phyloP scores from a whole-genome alignment of 768 basidiomycete genomes.

The Mycena kentingensis region DNA sequence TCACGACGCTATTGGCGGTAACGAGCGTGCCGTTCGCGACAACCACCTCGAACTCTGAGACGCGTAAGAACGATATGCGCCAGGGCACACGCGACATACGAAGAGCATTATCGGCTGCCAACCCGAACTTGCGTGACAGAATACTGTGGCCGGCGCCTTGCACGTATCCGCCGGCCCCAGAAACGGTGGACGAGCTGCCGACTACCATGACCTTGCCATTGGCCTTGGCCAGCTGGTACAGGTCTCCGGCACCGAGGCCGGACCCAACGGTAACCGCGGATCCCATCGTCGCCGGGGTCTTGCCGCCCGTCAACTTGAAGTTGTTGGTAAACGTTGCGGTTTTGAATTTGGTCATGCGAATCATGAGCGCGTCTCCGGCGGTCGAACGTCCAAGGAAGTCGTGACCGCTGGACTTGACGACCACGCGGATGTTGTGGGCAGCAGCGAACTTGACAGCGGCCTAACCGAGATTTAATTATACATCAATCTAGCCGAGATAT shows the following conservation, averaged over 20 bases:
- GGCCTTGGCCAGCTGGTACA: constrained; percentile 26
- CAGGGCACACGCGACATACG: constrained; percentile 7
- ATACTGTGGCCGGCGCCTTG: constrained; percentile 38
- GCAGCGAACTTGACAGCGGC: constrained; percentile 33
- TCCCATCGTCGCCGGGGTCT: constrained; percentile 30
- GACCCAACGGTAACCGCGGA: constrained; percentile 31
- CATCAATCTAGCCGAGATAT: too few species aligned
- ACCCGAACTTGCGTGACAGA: constrained; percentile 28
- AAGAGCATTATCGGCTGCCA: constrained; percentile 28
- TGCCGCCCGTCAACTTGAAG: constrained; percentile 14
- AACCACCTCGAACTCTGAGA: constrained; percentile 7
- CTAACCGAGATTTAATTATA: too few species aligned
- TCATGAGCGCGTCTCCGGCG: constrained; percentile 32
- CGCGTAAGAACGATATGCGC: background rate
- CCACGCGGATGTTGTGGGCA: constrained; percentile 32
- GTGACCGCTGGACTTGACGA: constrained; percentile 36
- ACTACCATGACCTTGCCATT: constrained; percentile 30
- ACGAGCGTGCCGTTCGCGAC: constrained; percentile 7
- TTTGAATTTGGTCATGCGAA: constrained; percentile 34
- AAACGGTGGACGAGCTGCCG: constrained; percentile 31
- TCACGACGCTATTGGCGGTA: background rate
- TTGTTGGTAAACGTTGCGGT: constrained; percentile 26
- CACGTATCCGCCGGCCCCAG: constrained; percentile 33
- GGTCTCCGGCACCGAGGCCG: constrained; percentile 26
- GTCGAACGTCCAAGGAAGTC: constrained; percentile 40